Percentiles rank a stretch among this genome's conserved stretches.
Conservation (phyloP, 2,329 filamentous ascomycete genomes). For the Eurotiales sp. region DNA sequence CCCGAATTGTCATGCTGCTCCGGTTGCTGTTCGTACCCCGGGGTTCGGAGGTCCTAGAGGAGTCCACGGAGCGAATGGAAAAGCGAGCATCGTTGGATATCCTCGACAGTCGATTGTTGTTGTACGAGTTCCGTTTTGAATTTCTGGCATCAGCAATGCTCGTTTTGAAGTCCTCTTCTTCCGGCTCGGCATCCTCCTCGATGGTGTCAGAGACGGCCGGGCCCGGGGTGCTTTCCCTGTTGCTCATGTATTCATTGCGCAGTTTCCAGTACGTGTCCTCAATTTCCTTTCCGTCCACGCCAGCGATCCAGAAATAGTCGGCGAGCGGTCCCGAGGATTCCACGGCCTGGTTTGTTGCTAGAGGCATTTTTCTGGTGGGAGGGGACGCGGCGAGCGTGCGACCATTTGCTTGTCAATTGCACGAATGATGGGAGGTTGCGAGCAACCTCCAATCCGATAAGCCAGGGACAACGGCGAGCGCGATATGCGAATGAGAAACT, state of each 20-base stretch:
- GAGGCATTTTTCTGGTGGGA: conserved; percentile 26
- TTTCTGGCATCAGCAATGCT: conserved; percentile 40
- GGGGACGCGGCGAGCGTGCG: conserved; percentile 17
- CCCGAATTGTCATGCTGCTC: conserved; percentile 61
- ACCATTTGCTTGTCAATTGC: conserved; percentile 15
- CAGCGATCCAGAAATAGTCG: conserved; percentile 64
- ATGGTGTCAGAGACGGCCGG: conserved; percentile 54
- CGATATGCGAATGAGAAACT: neutral
- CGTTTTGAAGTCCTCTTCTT: conserved; percentile 44
- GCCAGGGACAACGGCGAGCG: neutral
- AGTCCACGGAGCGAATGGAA: conserved; percentile 43
- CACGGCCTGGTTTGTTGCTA: conserved; percentile 28
- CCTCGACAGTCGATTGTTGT: conserved; percentile 35
- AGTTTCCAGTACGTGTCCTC: conserved; percentile 41
- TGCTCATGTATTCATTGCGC: conserved; percentile 40
- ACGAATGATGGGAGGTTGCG: conserved; percentile 9
- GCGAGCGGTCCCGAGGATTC: conserved; percentile 54
- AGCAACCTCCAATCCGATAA: conserved; percentile 1
- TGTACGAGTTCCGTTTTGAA: conserved; percentile 35
- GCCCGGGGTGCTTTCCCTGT: conserved; percentile 31
- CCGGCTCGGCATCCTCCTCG: conserved; percentile 56
- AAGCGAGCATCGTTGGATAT: conserved; percentile 35
- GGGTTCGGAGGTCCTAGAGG: conserved; percentile 35
- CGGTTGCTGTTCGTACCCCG: conserved; percentile 56
- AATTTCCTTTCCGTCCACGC: conserved; percentile 46